Evolutionary conservation across 2,329 filamentous ascomycete genomes (phyloP).

Genomic region (Ceratocystis alfenasii): DNA sequence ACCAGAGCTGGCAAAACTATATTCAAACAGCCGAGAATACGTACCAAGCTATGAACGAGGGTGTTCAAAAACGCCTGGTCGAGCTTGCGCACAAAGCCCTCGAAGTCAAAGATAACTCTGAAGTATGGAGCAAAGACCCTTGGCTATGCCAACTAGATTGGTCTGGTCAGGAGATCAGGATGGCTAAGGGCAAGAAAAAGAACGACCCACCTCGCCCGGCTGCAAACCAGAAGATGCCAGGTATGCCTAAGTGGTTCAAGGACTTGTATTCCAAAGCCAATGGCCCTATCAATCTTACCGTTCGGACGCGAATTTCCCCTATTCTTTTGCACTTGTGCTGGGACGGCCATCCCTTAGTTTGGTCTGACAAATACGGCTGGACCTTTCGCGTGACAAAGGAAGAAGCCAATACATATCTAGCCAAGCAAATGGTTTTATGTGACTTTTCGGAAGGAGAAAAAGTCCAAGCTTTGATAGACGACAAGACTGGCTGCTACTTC

Average conservation of each 20-base stretch:
- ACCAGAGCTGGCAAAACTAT: slow-evolving; percentile 79
- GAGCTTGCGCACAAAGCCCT: slow-evolving; percentile 66
- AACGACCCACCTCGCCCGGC: slow-evolving; percentile 63
- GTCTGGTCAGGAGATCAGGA: slow-evolving; percentile 82
- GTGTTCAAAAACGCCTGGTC: slow-evolving; percentile 64
- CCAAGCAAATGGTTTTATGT: slow-evolving; percentile 61
- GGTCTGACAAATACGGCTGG: slow-evolving; percentile 91
- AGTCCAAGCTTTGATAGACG: slow-evolving; percentile 51
- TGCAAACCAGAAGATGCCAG: slow-evolving; percentile 80
- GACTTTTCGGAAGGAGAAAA: slow-evolving; percentile 54
- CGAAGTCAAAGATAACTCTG: slow-evolving; percentile 55
- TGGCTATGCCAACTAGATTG: slow-evolving; percentile 93
- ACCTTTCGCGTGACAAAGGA: slow-evolving; percentile 63
- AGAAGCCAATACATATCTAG: slow-evolving; percentile 52
- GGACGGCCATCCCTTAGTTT: slow-evolving; percentile 80
- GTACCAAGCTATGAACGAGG: slow-evolving; percentile 63
- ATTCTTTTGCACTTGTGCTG: slow-evolving; percentile 72
- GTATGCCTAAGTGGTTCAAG: slow-evolving; percentile 94
- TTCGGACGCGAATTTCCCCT: slow-evolving; percentile 78
- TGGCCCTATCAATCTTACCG: slow-evolving; percentile 61
- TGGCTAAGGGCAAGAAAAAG: slow-evolving; percentile 87
- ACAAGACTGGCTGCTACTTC: slow-evolving; percentile 59
- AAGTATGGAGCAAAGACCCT: slow-evolving; percentile 65
- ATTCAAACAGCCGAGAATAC: slow-evolving; percentile 72
- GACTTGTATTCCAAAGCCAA: slow-evolving; percentile 64